These are phyloP conservation scores for Fraxinus quadrangulata DNA, from an alignment of 257 asterid genomes.

Conservation along the genomic window DNA sequence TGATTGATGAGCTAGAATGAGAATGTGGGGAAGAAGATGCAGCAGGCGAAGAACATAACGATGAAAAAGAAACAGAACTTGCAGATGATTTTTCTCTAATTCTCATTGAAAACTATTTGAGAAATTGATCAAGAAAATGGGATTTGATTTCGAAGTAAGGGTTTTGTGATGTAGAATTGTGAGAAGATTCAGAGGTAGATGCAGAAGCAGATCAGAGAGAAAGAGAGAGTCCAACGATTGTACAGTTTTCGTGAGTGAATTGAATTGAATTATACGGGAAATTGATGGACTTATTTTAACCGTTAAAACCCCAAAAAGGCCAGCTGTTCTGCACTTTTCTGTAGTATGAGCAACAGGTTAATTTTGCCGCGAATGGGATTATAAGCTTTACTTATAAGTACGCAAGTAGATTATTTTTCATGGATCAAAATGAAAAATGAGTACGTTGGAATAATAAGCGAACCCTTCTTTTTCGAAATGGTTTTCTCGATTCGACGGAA, in stretches of 20 bases:
- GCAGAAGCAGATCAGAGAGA: neutral
- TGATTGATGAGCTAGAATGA: slow-evolving; percentile 48
- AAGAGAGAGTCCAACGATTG: slow-evolving; percentile 9
- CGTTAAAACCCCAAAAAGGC: neutral
- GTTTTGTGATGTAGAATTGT: neutral
- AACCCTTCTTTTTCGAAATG: too few relatives aligned
- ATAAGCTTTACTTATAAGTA: too few relatives aligned
- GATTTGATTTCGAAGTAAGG: neutral
- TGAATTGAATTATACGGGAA: neutral
- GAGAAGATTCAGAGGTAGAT: slow-evolving; percentile 21
- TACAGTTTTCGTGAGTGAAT: neutral
- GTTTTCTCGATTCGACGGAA: too few relatives aligned
- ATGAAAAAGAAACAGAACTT: slow-evolving; percentile 25
- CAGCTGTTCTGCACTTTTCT: neutral
- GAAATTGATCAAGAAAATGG: neutral
- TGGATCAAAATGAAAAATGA: too few relatives aligned
- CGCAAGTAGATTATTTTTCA: too few relatives aligned
- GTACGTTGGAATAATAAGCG: too few relatives aligned
- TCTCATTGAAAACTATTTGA: slow-evolving; percentile 25
- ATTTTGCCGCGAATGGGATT: neutral
- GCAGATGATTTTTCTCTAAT: slow-evolving; percentile 9
- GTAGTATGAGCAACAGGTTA: neutral
- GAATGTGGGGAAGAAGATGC: slow-evolving; percentile 39
- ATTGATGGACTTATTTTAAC: neutral
- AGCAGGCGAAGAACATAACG: slow-evolving; percentile 20